Base-by-base conservation (phyloP, 2,329 filamentous ascomycete species). In the Xylariaceae sp. region DNA sequence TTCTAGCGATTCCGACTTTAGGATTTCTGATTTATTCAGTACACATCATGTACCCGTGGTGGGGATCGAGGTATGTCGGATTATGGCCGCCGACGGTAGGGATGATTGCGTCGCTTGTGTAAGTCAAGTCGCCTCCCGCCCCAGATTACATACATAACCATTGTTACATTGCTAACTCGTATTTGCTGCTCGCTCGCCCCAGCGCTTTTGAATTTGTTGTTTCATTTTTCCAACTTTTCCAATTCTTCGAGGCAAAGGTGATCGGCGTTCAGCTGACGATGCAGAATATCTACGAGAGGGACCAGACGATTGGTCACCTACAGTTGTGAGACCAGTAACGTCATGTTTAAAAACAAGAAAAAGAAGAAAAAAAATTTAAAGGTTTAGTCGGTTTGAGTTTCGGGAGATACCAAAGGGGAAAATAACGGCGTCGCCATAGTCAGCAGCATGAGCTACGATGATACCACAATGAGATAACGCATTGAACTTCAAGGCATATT, bases 211-310 rank as follows among this genome's bases (percentile, higher is more conserved):
- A 67, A 48, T 62, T 67, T 26, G 19, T 63, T n/a, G 61, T 62
- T 19, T 65, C 66, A 3, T 60, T 67, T 54, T 50, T 68, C 26
- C 66, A 68, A 45, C 57, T 67, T 2, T 68, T 68, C 54, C 59
- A 67, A 44, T 65, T 66, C 54, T 65, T 68, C 57, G 66, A 68
- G 50, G 65, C 66, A 41, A 67, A 66, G 52, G 66, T 68, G 40
- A 56, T 68, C 46, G 64, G 64, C 20, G 56, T 68, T 14, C 65
- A 65, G 42, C 46, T 68, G 21, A 62, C 62, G 42, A 63, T 68
- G 58, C 58, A 65, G n/a, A 63, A 68, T 40, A 65, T 65, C 47
- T 68, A 68, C 52, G 65, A 68, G 51, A 64, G 61, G 20, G 66
- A 67, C 46, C 54, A 64, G 20, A 29, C 52, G n/a, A 57, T 48